Evolutionary conservation across 2,329 filamentous ascomycete species (phyloP).

Genomic region (Botrytis cinerea): DNA sequence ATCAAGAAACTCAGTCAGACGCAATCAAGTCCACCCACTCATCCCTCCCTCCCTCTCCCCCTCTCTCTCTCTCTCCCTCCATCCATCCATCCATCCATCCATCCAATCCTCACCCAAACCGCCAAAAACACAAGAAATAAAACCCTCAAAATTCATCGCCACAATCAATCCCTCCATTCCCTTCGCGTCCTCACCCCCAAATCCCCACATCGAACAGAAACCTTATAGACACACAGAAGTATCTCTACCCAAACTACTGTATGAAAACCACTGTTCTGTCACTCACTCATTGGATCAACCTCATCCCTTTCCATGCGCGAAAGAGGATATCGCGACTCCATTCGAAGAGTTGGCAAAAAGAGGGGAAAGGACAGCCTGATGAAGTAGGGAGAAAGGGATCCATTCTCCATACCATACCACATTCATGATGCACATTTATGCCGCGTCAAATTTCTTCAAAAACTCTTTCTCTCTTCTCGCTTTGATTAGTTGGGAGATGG

Average conservation of each 20-base stretch:
- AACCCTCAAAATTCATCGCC: constrained; percentile 22
- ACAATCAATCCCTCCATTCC: not conserved
- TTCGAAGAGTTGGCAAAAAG: constrained; percentile 10
- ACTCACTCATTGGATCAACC: not conserved
- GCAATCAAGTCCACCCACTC: not conserved
- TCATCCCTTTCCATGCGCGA: not conserved
- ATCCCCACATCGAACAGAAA: constrained; percentile 2
- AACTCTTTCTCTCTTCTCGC: no score
- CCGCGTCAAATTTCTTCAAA: not conserved
- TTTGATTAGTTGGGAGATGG: not conserved
- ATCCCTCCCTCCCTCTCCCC: not conserved
- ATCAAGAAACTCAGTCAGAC: no score
- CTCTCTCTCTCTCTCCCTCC: not conserved
- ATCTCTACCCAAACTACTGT: constrained; percentile 14
- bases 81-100: not conserved
- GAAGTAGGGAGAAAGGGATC: not conserved
- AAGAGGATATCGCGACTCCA: constrained; percentile 18
- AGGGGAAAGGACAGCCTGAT: not conserved
- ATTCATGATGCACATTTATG: not conserved
- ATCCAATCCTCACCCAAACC: not conserved
- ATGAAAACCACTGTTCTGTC: constrained; percentile 9
- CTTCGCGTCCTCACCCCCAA: not conserved
- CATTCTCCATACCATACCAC: not conserved
- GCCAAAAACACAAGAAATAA: no score
- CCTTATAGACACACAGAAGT: not conserved